Base-by-base conservation (phyloP, 345 rosid genomes). In the Durio zibethinus region DNA sequence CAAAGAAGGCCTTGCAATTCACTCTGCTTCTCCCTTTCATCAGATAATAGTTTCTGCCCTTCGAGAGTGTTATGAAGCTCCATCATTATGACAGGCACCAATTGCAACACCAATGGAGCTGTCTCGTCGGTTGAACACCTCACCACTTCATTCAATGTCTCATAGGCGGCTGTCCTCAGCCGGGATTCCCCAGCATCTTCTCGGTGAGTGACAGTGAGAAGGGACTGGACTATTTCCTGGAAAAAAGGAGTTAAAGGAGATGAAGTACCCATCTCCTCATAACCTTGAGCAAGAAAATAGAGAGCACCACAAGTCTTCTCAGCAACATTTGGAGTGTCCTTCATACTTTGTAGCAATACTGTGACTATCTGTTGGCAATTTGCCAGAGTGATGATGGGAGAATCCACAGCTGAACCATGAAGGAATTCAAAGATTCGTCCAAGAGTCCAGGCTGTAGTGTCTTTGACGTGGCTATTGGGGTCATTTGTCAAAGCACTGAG, bases 361-460 rank as follows among this genome's bases (percentile, higher is more conserved):
- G 90, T 89, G n/a, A 89, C 81, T 23, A 91, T 91, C 76, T 88
- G 96, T 79, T 91, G 96, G 82, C 96, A 91, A 86, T 91, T 91
- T 38, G 84, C 87, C 72, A 79, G 91, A 33, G 88, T 88, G 65
- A 91, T 88, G 77, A 91, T 84, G 12, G 92, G 90, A 57, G 90
- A 81, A 78, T 81, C 93, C 16, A 88, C 31, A 61, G 88, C 82
- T 72, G 93, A 91, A 75, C 96, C 93, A 78, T 88, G 93, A 12
- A 91, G 88, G 45, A 89, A 91, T 81, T 91, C 96, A 75, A 91
- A 91, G 73, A 91, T 91, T 77, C 96, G 86, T 29, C 96, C 96
- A 71, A 91, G 86, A 33, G 96, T 89, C 96, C 89, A 87, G 6
- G 89, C 89, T 27, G 89, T 86, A 4, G 89, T 86, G 77, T 86